phyloP scores from a whole-genome alignment of 2,329 filamentous ascomycete species.

The Pyricularia sp. region DNA sequence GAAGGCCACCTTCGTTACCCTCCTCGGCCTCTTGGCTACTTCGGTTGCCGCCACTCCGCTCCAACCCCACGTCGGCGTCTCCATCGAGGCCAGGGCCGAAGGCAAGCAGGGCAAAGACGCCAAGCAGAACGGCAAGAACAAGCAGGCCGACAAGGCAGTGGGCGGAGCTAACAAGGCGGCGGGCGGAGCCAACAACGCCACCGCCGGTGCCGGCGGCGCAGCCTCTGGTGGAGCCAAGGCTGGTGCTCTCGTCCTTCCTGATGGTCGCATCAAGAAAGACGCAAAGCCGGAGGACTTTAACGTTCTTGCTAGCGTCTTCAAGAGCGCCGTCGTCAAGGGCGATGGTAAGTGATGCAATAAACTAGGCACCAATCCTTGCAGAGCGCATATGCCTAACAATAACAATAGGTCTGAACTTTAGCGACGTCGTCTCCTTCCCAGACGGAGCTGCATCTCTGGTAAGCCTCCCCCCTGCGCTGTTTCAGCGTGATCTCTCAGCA shows the following conservation, averaged over 20 bases:
- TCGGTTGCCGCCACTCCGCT: neutral
- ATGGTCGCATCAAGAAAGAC: neutral
- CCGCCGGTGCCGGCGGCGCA: neutral
- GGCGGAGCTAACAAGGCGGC: neutral
- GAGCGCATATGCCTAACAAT: neutral
- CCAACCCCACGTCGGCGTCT: neutral
- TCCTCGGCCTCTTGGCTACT: neutral
- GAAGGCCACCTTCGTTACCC: conserved; percentile 1
- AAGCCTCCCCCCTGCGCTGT: neutral
- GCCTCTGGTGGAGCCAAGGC: neutral
- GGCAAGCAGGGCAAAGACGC: neutral
- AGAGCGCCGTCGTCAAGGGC: conserved; percentile 4
- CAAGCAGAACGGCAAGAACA: neutral
- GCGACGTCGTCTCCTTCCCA: conserved; percentile 1
- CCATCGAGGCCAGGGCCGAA: neutral
- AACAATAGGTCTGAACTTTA: neutral
- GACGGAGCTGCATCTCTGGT: neutral
- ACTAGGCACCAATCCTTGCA: neutral
- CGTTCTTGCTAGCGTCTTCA: conserved; percentile 3
- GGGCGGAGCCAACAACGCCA: neutral
- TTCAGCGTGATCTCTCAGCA: too few relatives aligned
- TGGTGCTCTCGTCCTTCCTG: neutral
- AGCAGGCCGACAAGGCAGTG: neutral
- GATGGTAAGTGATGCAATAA: neutral
- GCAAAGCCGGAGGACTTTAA: conserved; percentile 1